Evolutionary conservation across 345 rosid genomes (phyloP).

Genomic region (Mangifera indica): DNA sequence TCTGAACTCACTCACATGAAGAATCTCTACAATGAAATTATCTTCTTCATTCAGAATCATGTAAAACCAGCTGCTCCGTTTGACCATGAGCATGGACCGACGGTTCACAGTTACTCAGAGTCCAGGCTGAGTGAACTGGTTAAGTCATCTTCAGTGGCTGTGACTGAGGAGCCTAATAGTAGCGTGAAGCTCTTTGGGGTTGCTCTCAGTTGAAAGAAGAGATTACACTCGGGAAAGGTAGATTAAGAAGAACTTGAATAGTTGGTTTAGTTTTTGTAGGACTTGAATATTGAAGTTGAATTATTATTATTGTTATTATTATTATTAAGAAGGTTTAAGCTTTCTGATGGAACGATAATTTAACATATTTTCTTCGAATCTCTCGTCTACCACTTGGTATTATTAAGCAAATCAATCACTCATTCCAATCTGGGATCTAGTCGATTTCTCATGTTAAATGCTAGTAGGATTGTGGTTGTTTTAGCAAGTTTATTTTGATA

Average conservation of each 20-base stretch:
- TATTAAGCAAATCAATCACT: no score
- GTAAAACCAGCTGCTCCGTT: slow-evolving; percentile 30
- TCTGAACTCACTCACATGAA: slow-evolving; percentile 63
- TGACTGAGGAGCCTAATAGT: background rate
- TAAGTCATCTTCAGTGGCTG: background rate
- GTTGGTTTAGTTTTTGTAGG: no score
- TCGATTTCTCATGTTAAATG: no score
- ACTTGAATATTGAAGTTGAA: no score
- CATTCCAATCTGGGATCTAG: no score
- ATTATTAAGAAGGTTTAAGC: no score
- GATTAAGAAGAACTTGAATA: background rate
- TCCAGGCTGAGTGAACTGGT: background rate
- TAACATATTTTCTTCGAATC: no score
- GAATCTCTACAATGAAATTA: slow-evolving; percentile 55
- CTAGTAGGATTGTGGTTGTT: no score
- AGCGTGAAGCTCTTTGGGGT: background rate
- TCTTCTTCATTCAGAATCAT: slow-evolving; percentile 65
- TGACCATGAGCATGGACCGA: background rate
- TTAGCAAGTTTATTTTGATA: no score
- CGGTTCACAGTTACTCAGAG: background rate
- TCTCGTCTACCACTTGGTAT: no score
- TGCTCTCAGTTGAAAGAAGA: background rate
- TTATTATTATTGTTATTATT: no score
- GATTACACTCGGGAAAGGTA: background rate
- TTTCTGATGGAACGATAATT: no score